Percentiles rank a stretch among this genome's conserved stretches.
Evolutionary conservation across 306 rosid genomes (phyloP).

Genomic region (Malus asiatica): DNA sequence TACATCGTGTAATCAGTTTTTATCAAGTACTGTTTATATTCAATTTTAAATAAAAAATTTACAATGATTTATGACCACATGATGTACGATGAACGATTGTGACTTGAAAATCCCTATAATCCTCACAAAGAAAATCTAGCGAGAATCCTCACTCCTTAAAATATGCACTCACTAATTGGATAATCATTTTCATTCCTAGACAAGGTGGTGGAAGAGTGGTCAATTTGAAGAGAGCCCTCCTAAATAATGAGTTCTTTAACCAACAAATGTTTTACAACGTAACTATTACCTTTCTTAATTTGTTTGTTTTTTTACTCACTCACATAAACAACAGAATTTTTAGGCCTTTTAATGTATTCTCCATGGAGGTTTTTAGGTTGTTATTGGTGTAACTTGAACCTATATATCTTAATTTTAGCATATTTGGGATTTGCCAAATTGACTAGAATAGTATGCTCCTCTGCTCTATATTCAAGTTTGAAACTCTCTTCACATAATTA

Average conservation of each 20-base stretch:
- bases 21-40: too few relatives aligned
- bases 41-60: too few relatives aligned
- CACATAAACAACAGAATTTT: background rate
- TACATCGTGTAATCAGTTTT: too few relatives aligned
- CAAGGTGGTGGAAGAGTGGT: background rate
- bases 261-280: background rate
- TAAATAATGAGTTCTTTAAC: background rate
- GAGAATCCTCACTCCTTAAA: background rate
- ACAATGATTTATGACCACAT: too few relatives aligned
- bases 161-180: conserved; percentile 7
- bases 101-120: accelerated
- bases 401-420: too few relatives aligned
- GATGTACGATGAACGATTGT: too few relatives aligned
- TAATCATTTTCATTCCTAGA: conserved; percentile 17
- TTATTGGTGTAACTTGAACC: too few relatives aligned
- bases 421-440: too few relatives aligned
- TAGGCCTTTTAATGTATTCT: background rate
- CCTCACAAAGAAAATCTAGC: too few relatives aligned
- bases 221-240: background rate
- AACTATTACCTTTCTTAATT: background rate
- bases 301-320: background rate
- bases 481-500: too few relatives aligned
- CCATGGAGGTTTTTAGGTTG: background rate
- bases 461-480: too few relatives aligned
- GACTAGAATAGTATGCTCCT: too few relatives aligned